phyloP scores from a whole-genome alignment of 108 stramenopile genomes.

The Nitzschia inconspicua region DNA sequence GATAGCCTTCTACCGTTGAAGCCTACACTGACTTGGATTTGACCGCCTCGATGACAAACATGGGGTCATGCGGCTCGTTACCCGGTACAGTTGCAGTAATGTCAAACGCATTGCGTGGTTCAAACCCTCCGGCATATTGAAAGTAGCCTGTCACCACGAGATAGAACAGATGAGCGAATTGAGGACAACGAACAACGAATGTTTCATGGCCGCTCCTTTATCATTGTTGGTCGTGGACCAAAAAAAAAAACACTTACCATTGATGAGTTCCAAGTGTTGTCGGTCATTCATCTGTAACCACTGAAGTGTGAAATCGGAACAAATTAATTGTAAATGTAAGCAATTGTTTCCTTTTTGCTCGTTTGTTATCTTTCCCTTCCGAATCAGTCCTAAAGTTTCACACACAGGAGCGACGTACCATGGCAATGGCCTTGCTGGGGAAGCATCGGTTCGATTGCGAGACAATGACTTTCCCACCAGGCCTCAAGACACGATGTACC shows the following conservation, averaged over 20 bases:
- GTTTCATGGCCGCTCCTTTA: not conserved
- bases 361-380: too few relatives aligned
- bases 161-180: not conserved
- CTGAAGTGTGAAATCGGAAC: too few relatives aligned
- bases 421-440: conserved; percentile 89
- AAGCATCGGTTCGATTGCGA: conserved; percentile 92
- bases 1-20: too few relatives aligned
- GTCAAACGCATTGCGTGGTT: conserved; percentile 62
- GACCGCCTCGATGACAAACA: conserved; percentile 73
- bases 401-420: conserved; percentile 23
- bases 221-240: not conserved
- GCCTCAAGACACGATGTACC: conserved; percentile 82
- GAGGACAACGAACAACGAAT: not conserved
- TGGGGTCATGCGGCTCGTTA: conserved; percentile 58
- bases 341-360: too few relatives aligned
- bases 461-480: conserved; percentile 92
- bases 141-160: conserved; percentile 50
- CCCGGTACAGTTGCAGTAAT: conserved; percentile 67
- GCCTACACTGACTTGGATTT: too few relatives aligned
- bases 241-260: conserved; percentile 30
- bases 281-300: conserved; percentile 93
- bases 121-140: conserved; percentile 78
- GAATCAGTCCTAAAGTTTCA: not conserved
- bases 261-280: conserved; percentile 90
- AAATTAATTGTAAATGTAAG: too few relatives aligned